Conservation (phyloP, 2,329 filamentous ascomycete species). For the Cladosporium oxysporum region DNA sequence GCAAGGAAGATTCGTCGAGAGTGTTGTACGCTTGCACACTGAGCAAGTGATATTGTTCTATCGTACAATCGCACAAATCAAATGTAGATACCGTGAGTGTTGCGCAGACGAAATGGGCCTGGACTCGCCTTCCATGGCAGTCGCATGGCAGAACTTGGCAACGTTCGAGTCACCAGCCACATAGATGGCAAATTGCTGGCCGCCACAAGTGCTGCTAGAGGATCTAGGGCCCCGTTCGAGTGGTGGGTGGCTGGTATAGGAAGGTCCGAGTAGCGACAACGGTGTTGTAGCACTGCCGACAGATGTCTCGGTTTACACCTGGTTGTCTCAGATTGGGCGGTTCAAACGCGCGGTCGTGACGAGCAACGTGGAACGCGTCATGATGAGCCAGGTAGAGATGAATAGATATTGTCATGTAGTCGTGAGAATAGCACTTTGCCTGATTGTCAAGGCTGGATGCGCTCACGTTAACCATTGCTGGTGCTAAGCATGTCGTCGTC, state of each 20-base stretch:
- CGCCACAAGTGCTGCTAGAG: not conserved
- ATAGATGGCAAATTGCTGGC: not conserved
- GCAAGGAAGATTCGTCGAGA: not conserved
- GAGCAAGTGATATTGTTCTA: not conserved
- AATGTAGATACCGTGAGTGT: not conserved
- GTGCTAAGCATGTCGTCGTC: not conserved
- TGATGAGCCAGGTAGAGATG: not conserved
- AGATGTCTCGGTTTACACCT: constrained; percentile 3
- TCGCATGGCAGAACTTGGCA: not conserved
- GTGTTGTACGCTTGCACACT: not conserved
- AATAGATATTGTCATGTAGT: not conserved
- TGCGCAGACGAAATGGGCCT: not conserved
- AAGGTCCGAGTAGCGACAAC: not conserved
- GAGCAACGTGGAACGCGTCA: constrained; percentile 5
- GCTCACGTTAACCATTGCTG: not conserved
- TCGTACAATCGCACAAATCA: not conserved
- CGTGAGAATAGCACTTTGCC: not conserved
- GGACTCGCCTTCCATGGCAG: not conserved
- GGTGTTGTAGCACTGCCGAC: constrained; percentile 2
- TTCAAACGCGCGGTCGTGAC: constrained; percentile 12
- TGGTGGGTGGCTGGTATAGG: constrained; percentile 2
- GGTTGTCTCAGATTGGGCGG: constrained; percentile 2
- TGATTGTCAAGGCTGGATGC: not conserved
- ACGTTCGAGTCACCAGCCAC: constrained; percentile 6
- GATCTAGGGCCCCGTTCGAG: not conserved